phyloP scores from a whole-genome alignment of 169 alveolate genomes.

The Cryptosporidium bovis region DNA sequence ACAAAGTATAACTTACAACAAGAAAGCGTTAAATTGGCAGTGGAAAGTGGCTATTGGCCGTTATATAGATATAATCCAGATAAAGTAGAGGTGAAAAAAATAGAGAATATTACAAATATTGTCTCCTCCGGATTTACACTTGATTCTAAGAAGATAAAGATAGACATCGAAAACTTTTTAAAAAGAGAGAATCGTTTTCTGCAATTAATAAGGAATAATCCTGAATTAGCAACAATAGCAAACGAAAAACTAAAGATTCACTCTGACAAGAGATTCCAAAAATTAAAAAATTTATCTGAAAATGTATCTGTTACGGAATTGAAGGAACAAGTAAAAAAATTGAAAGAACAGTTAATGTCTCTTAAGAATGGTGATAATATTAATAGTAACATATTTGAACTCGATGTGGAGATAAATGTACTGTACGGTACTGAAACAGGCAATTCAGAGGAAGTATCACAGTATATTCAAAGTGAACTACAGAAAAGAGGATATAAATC shows the following conservation, averaged over 20 bases:
- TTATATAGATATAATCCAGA: conserved; percentile 77
- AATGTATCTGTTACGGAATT: conserved; percentile 30
- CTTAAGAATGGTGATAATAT: conserved; percentile 16
- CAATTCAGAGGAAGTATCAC: conserved; percentile 76
- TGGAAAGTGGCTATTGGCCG: conserved; percentile 81
- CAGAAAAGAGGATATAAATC: conserved; percentile 48
- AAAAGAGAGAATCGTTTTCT: conserved; percentile 76
- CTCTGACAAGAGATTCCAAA: conserved; percentile 64
- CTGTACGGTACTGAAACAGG: conserved; percentile 79
- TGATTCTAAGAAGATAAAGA: conserved; percentile 72
- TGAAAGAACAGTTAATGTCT: conserved; percentile 22
- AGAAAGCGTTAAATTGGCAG: conserved; percentile 77
- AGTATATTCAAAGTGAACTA: conserved; percentile 51
- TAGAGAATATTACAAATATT: conserved; percentile 20
- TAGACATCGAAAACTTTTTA: conserved; percentile 65
- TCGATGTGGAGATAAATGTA: conserved; percentile 58
- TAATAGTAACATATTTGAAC: neutral
- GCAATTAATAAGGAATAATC: conserved; percentile 73
- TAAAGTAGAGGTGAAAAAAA: neutral
- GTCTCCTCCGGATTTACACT: conserved; percentile 75
- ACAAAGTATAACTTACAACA: conserved; percentile 59
- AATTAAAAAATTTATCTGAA: conserved; percentile 58
- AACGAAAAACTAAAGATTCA: conserved; percentile 38
- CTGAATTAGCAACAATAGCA: conserved; percentile 75
- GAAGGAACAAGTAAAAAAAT: conserved; percentile 59